phyloP scores from a whole-genome alignment of 495 filamentous ascomycete species.

The Darksidea phi region DNA sequence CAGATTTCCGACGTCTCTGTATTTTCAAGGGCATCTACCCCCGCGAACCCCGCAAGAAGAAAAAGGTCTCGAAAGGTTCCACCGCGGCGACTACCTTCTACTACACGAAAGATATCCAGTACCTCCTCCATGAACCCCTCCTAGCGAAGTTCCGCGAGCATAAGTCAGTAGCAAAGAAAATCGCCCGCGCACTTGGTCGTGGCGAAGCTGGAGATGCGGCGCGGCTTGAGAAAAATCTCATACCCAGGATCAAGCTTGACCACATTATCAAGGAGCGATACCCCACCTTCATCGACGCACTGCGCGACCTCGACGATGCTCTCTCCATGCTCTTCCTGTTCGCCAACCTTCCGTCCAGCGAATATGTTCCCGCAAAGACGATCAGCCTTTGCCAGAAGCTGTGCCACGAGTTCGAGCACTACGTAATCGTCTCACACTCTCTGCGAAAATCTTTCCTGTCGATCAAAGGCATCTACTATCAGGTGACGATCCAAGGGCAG shows the following conservation, averaged over 20 bases:
- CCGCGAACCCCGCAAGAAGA: conserved; percentile 91
- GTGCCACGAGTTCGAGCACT: conserved; percentile 94
- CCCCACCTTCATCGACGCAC: conserved; percentile 91
- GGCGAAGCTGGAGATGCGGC: conserved; percentile 86
- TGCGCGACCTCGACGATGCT: conserved; percentile 94
- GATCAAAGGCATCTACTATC: conserved; percentile 99
- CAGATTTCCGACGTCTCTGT: conserved; percentile 95
- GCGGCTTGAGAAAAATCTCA: conserved; percentile 78
- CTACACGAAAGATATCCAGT: conserved; percentile 98
- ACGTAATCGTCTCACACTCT: conserved; percentile 84
- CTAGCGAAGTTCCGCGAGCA: conserved; percentile 94
- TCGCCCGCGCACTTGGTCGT: conserved; percentile 81
- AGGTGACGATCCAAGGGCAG: conserved; percentile 97
- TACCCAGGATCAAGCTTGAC: conserved; percentile 82
- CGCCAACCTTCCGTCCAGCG: conserved; percentile 87
- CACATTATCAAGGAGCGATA: conserved; percentile 98
- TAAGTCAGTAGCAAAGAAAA: conserved; percentile 95
- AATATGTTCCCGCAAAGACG: conserved; percentile 84
- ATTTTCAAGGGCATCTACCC: conserved; percentile 99
- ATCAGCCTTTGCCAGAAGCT: conserved; percentile 89
- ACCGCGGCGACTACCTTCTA: conserved; percentile 95
- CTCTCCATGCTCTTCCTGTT: conserved; percentile 96
- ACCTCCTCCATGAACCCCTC: conserved; percentile 94
- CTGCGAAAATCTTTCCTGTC: conserved; percentile 94
- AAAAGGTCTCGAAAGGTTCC: conserved; percentile 88